Base-by-base conservation (phyloP, 257 asterid species). In the Solanum infundibuliforme region DNA sequence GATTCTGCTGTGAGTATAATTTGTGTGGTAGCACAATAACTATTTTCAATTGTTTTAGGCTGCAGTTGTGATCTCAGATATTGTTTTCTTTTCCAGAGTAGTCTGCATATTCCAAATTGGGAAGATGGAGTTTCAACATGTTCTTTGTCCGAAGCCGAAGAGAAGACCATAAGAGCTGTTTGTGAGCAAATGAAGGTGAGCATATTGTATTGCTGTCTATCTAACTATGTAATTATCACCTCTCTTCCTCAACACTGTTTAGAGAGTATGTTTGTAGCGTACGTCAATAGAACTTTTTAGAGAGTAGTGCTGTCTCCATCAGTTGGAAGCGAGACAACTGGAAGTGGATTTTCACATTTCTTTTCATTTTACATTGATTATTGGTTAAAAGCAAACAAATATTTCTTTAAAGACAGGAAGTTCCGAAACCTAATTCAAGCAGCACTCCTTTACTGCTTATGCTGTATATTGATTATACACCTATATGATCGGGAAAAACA, bases 121-220 rank as follows among this genome's bases (percentile, higher is more conserved):
- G 98, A 94, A 41, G 98, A 95, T 88, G 94, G 93, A 36, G 75
- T 92, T 86, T 95, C 98, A 87, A 27, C 86, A 2, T 82, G 93
- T 89, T 94, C 94, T 85, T 89, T 94, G 46, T 95, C 98, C 48
- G 99, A 96, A 90, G 95, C 94, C 41, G 99, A 96, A 89, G 99
- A 94, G 89, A 96, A 92, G 93, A 90, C 92, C 74, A 90, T 90
- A 58, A 90, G 29, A 85, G 91, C 95, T 89, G 91, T 93, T 84
- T 89, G 76, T 87, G 92, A 93, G 89, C 95, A 95, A 86, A 79
- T 90, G 91, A 92, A 89, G 91, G 98, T 93, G 89, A 77, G 84
- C 85, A 46, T 46, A 46, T 29, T 29, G 10, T 81, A 41, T 12
- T 77, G 5, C 84, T 77, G 25, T n/a, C 35, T 77, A 16, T 46